Conservation (phyloP, 441 rosid genomes). For the Croton setiger region DNA sequence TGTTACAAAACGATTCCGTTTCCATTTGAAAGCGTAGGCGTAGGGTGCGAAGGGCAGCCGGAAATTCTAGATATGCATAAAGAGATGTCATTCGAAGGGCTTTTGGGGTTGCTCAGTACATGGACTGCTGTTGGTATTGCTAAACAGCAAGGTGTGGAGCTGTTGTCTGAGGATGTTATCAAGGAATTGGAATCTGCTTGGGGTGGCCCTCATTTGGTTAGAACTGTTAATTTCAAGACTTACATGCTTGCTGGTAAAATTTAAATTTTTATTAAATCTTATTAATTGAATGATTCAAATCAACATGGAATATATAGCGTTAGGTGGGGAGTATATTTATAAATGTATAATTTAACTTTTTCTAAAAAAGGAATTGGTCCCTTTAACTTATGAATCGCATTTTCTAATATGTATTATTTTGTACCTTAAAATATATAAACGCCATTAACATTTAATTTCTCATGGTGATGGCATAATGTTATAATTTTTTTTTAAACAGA, state of each 20-base stretch:
- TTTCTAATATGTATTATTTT: no score
- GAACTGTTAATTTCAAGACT: conserved; percentile 30
- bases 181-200: conserved; percentile 24
- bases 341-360: no score
- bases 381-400: no score
- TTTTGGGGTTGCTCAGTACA: conserved; percentile 18
- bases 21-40: conserved; percentile 36
- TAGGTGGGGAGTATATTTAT: no score
- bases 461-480: no score
- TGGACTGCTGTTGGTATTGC: conserved; percentile 26
- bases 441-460: no score
- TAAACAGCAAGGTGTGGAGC: conserved; percentile 33
- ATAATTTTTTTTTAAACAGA: no score
- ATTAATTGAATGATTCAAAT: no score
- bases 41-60: conserved; percentile 36
- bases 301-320: no score
- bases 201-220: conserved; percentile 32
- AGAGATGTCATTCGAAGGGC: conserved; percentile 26
- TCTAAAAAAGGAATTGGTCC: no score
- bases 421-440: no score
- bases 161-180: conserved; percentile 24
- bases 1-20: conserved; percentile 37
- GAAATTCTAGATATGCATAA: conserved; percentile 25
- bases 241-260: conserved; percentile 34
- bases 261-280: no score